phyloP scores from a whole-genome alignment of 2,329 filamentous ascomycete genomes.

The Xylaria sp. region DNA sequence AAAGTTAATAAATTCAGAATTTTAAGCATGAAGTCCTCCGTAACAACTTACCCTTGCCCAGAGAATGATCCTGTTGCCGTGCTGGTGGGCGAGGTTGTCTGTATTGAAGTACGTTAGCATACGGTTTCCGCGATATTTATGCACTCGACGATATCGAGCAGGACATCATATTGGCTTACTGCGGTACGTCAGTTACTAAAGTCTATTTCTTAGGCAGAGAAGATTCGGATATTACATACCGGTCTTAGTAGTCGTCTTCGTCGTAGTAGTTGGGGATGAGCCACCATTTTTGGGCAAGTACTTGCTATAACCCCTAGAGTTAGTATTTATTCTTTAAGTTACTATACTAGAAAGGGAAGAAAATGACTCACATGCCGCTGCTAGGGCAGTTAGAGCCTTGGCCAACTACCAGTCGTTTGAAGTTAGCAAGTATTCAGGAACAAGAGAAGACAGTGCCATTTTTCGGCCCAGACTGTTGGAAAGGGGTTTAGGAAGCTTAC shows the following conservation, averaged over 20 bases:
- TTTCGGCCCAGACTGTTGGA: neutral
- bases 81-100: slow-evolving; percentile 51
- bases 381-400: slow-evolving; percentile 70
- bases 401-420: slow-evolving; percentile 59
- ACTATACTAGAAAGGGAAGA: too few species aligned
- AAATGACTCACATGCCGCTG: slow-evolving; percentile 59
- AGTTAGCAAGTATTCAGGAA: slow-evolving; percentile 10
- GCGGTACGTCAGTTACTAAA: slow-evolving; percentile 6
- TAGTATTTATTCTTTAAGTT: too few species aligned
- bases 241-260: slow-evolving; percentile 50
- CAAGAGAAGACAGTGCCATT: neutral
- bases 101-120: slow-evolving; percentile 9
- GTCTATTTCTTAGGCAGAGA: neutral
- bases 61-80: slow-evolving; percentile 53
- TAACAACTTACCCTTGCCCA: slow-evolving; percentile 57
- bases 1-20: neutral
- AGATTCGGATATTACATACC: slow-evolving; percentile 19
- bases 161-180: slow-evolving; percentile 24
- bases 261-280: slow-evolving; percentile 46
- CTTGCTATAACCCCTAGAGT: slow-evolving; percentile 4
- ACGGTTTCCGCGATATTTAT: slow-evolving; percentile 41
- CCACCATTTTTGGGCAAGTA: slow-evolving; percentile 68
- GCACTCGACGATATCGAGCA: neutral
- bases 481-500: slow-evolving; percentile 26
- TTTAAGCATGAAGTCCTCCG: too few species aligned